Evolutionary conservation across 805 yeast genomes (phyloP).

Genomic region (Cyberlindnera xylosilytica): DNA sequence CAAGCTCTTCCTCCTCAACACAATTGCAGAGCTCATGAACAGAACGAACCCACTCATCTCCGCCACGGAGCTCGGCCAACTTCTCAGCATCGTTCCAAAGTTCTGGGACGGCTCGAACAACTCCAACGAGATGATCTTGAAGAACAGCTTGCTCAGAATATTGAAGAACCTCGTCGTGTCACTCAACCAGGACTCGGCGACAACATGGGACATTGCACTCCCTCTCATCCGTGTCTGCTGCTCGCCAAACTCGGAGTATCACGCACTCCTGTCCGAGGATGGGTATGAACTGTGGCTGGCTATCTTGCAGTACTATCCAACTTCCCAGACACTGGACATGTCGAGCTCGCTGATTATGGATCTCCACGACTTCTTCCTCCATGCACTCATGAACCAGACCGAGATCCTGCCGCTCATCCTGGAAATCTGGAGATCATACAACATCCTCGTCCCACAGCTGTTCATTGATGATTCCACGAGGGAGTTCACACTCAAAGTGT

Average conservation of each 20-base stretch:
- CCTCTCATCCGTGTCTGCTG: conserved; percentile 65
- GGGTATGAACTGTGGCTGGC: conserved; percentile 84
- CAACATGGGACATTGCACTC: conserved; percentile 51
- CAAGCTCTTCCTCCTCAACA: conserved; percentile 67
- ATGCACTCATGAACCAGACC: conserved; percentile 66
- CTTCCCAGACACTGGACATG: conserved; percentile 11
- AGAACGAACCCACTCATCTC: conserved; percentile 64
- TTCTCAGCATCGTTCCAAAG: conserved; percentile 60
- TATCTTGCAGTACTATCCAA: conserved; percentile 59
- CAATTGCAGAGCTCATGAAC: conserved; percentile 59
- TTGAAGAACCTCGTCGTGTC: conserved; percentile 55
- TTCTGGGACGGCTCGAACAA: conserved; percentile 66
- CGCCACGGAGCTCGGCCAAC: conserved; percentile 44
- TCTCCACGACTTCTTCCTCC: conserved; percentile 37
- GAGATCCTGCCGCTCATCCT: conserved; percentile 67
- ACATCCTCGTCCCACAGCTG: conserved; percentile 42
- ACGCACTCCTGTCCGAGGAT: conserved; percentile 70
- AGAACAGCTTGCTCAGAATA: conserved; percentile 51
- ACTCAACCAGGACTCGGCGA: conserved; percentile 49
- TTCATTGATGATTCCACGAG: conserved; percentile 37
- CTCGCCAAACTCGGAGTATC: conserved; percentile 53
- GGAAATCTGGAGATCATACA: conserved; percentile 60
- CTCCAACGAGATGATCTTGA: conserved; percentile 43
- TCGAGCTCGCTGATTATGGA: conserved; percentile 20
- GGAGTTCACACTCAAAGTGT: conserved; percentile 34